These are phyloP conservation scores for Helichrysum umbraculigerum DNA, from an alignment of 129 eudicot genomes.

Conservation along the genomic window DNA sequence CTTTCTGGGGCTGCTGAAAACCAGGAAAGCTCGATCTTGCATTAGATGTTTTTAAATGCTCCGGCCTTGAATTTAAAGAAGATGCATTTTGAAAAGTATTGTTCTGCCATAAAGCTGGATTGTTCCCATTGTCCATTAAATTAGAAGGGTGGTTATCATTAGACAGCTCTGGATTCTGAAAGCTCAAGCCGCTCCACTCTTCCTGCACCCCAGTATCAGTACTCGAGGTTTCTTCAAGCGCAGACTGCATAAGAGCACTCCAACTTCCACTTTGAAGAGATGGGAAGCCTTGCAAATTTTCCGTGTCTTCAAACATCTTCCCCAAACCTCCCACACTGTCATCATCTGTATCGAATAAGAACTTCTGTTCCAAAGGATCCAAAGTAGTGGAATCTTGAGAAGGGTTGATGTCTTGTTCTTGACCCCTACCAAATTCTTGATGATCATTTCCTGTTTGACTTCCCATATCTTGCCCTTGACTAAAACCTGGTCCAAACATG, in stretches of 20 bases:
- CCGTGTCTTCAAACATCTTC: slow-evolving; percentile 35
- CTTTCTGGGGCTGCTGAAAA: slow-evolving; percentile 45
- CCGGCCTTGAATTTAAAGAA: slow-evolving; percentile 40
- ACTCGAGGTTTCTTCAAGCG: slow-evolving; percentile 77
- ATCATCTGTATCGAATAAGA: slow-evolving; percentile 59
- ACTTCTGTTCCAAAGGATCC: slow-evolving; percentile 78
- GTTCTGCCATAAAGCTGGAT: slow-evolving; percentile 48
- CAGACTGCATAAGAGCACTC: slow-evolving; percentile 94
- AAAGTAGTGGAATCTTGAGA: slow-evolving; percentile 41
- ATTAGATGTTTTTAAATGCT: slow-evolving; percentile 31
- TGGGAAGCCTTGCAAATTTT: slow-evolving; percentile 42
- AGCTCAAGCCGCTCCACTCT: slow-evolving; percentile 79
- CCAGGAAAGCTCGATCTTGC: slow-evolving; percentile 39
- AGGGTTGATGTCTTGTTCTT: slow-evolving; percentile 42
- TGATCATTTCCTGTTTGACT: slow-evolving; percentile 29
- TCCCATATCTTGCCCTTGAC: slow-evolving; percentile 36
- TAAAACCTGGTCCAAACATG: slow-evolving; percentile 46
- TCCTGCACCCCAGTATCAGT: slow-evolving; percentile 74
- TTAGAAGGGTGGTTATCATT: slow-evolving; percentile 46
- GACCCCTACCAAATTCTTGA: slow-evolving; percentile 40
- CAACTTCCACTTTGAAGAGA: slow-evolving; percentile 78
- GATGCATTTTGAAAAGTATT: slow-evolving; percentile 36
- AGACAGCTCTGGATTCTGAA: slow-evolving; percentile 57
- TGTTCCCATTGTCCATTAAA: slow-evolving; percentile 46
- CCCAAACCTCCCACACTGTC: slow-evolving; percentile 52